phyloP scores from a whole-genome alignment of 495 filamentous ascomycete species.

The Penicillium egyptiacum region DNA sequence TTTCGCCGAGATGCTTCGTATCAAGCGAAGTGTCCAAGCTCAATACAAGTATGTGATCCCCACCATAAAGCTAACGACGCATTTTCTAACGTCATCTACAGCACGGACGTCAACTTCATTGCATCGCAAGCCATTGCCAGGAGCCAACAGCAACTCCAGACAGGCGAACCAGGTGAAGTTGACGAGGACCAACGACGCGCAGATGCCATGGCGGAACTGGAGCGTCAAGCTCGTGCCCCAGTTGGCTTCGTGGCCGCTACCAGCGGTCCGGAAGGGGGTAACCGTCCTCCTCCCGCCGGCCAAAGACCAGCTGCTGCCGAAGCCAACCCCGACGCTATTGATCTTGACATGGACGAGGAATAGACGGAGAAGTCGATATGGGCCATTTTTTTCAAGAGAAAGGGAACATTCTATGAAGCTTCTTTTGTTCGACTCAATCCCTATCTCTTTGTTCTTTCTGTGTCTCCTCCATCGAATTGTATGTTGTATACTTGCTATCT shows the following conservation, averaged over 20 bases:
- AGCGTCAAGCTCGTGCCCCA: slow-evolving; percentile 85
- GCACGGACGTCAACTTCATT: slow-evolving; percentile 97
- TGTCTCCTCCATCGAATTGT: slow-evolving; percentile 15
- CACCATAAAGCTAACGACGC: background rate
- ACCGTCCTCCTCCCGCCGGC: slow-evolving; percentile 46
- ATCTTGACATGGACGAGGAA: slow-evolving; percentile 69
- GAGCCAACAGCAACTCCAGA: slow-evolving; percentile 60
- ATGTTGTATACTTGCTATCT: slow-evolving; percentile 14
- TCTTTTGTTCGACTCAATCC: background rate
- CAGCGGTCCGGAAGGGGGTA: slow-evolving; percentile 74
- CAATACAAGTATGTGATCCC: slow-evolving; percentile 76
- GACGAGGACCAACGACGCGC: slow-evolving; percentile 56
- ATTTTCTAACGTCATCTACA: slow-evolving; percentile 32
- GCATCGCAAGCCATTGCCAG: slow-evolving; percentile 91
- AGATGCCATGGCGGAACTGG: slow-evolving; percentile 90
- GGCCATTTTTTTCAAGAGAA: background rate
- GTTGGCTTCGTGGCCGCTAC: slow-evolving; percentile 88
- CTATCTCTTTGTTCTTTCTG: slow-evolving; percentile 9
- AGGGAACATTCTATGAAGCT: background rate
- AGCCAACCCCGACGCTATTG: slow-evolving; percentile 86
- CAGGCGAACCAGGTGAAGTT: slow-evolving; percentile 37
- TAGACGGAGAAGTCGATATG: slow-evolving; percentile 15
- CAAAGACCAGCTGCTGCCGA: slow-evolving; percentile 48
- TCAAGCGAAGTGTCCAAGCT: slow-evolving; percentile 96
- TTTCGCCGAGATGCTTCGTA: slow-evolving; percentile 97